A percentile compares a stretch with the other conserved stretches of the same genome.
Evolutionary conservation across 2,329 filamentous ascomycete species (phyloP).

Genomic region (Fusarium proliferatum): DNA sequence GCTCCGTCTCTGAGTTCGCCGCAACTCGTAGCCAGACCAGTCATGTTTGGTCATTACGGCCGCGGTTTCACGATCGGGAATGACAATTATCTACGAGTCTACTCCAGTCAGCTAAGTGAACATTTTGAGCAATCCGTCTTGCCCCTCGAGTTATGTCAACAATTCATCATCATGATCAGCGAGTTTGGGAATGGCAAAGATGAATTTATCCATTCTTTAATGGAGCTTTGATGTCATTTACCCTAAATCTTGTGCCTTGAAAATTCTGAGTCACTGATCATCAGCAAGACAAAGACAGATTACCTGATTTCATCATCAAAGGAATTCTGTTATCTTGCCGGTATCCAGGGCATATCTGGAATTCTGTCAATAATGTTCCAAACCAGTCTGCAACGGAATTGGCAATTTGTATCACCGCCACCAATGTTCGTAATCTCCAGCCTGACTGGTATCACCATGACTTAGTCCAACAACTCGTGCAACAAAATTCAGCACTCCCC

Average conservation of each 20-base stretch:
- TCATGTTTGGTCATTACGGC: rapidly evolving
- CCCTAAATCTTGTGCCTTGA: too few species aligned
- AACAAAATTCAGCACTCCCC: background rate
- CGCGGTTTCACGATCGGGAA: background rate
- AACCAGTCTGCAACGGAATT: background rate
- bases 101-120: too few species aligned
- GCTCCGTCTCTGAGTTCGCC: background rate
- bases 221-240: background rate
- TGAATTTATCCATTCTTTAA: background rate
- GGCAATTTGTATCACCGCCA: background rate
- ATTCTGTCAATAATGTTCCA: background rate
- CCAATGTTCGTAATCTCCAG: background rate
- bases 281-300: background rate
- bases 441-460: background rate
- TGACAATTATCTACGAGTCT: background rate
- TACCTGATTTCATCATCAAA: background rate
- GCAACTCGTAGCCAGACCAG: too few species aligned
- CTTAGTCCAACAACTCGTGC: background rate
- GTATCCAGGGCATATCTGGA: background rate
- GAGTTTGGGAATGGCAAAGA: background rate
- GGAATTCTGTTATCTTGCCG: background rate
- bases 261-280: background rate
- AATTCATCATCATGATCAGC: background rate
- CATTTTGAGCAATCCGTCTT: background rate
- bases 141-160: too few species aligned